phyloP scores from a whole-genome alignment of 2,329 filamentous ascomycete species.

The Parafenestella ontariensis region DNA sequence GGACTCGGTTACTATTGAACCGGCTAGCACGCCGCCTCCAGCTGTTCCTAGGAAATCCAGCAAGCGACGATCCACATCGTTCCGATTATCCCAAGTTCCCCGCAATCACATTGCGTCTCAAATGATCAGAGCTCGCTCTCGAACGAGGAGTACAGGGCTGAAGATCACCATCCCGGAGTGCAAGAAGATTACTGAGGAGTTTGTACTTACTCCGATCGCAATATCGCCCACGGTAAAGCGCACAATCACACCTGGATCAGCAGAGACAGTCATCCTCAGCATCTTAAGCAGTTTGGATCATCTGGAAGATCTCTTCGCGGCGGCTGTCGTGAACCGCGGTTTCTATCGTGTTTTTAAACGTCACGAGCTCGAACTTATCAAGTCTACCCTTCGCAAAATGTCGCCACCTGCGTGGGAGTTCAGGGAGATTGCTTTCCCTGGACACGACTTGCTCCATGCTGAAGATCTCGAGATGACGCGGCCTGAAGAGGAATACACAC shows the following conservation, averaged over 20 bases:
- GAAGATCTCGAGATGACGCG: constrained; percentile 53
- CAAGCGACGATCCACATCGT: constrained; percentile 45
- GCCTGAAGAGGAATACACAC: constrained; percentile 61
- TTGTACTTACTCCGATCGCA: constrained; percentile 28
- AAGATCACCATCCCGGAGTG: constrained; percentile 32
- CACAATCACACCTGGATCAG: constrained; percentile 51
- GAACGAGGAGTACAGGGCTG: constrained; percentile 25
- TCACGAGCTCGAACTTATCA: constrained; percentile 63
- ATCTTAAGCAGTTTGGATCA: constrained; percentile 59
- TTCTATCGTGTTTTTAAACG: constrained; percentile 66
- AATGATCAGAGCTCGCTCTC: constrained; percentile 25
- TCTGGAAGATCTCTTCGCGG: constrained; percentile 63
- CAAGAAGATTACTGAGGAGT: constrained; percentile 29
- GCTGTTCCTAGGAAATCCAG: constrained; percentile 52
- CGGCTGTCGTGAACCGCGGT: constrained; percentile 61
- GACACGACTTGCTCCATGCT: constrained; percentile 51
- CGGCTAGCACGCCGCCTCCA: constrained; percentile 32
- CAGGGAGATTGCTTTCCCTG: constrained; percentile 64
- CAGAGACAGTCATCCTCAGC: constrained; percentile 59
- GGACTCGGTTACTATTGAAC: constrained; percentile 16
- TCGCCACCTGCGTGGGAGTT: constrained; percentile 67
- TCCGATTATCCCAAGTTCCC: constrained; percentile 33
- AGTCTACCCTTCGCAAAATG: constrained; percentile 58
- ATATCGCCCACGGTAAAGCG: constrained; percentile 28
- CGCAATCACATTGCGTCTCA: constrained; percentile 42